These are phyloP conservation scores for Penicillium sp. DNA, from an alignment of 2,329 filamentous ascomycete species.

Conservation along the genomic window DNA sequence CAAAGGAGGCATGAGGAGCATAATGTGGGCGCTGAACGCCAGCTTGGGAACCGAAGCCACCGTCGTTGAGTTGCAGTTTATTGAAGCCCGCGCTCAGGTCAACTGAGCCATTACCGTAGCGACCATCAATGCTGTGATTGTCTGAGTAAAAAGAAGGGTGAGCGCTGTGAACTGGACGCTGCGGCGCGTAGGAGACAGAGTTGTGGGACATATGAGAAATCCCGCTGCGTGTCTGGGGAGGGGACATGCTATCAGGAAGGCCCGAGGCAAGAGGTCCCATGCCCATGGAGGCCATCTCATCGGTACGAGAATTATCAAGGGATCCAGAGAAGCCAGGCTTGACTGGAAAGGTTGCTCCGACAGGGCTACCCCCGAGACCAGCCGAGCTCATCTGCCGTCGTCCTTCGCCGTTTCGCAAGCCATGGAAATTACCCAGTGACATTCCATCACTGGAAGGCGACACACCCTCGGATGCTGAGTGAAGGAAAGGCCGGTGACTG, in stretches of 20 bases:
- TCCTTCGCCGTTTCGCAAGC: slow-evolving; percentile 32
- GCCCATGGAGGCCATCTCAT: slow-evolving; percentile 28
- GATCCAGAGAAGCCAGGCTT: slow-evolving; percentile 28
- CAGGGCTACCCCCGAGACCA: slow-evolving; percentile 29
- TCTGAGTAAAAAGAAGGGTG: slow-evolving; percentile 39
- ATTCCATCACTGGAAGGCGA: slow-evolving; percentile 33
- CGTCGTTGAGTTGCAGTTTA: slow-evolving; percentile 35
- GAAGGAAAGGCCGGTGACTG: slow-evolving; percentile 32
- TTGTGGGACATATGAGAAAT: slow-evolving; percentile 35
- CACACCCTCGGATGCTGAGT: slow-evolving; percentile 29
- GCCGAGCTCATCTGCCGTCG: slow-evolving; percentile 30
- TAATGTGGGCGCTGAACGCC: slow-evolving; percentile 27
- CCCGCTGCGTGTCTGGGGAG: slow-evolving; percentile 20
- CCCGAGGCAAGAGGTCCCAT: slow-evolving; percentile 29
- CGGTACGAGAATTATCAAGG: slow-evolving; percentile 27
- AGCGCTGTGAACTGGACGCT: slow-evolving; percentile 34
- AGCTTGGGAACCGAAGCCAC: slow-evolving; percentile 30
- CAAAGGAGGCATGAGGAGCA: slow-evolving; percentile 38
- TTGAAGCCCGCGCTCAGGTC: slow-evolving; percentile 30
- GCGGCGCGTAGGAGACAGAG: slow-evolving; percentile 30
- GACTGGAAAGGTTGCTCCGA: slow-evolving; percentile 27
- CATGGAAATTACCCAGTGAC: slow-evolving; percentile 27
- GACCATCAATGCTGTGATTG: slow-evolving; percentile 30
- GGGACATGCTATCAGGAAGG: slow-evolving; percentile 26
- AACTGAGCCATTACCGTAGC: slow-evolving; percentile 25